Conservation (phyloP, 352 stramenopile species). For the Aphanomyces euteiches region DNA sequence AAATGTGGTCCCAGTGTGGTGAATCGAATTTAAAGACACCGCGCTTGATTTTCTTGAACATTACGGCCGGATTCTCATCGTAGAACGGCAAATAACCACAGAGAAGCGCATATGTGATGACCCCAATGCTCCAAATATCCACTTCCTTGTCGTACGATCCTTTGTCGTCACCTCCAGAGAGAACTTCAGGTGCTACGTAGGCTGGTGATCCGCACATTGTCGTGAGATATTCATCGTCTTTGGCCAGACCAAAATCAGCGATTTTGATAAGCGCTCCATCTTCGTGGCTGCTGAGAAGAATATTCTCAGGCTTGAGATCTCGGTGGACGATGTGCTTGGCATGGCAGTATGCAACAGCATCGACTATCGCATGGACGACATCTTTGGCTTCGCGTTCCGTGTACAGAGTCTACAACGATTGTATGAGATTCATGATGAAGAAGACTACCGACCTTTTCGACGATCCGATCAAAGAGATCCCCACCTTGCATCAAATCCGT, state of each 20-base stretch:
- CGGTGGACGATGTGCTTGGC: conserved; percentile 76
- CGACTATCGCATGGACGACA: conserved; percentile 66
- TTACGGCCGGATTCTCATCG: conserved; percentile 51
- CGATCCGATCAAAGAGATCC: conserved; percentile 84
- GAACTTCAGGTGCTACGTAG: conserved; percentile 80
- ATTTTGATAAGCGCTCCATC: conserved; percentile 76
- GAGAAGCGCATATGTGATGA: conserved; percentile 80
- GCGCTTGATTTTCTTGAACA: conserved; percentile 73
- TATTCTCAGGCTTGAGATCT: conserved; percentile 88
- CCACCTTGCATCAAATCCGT: conserved; percentile 92
- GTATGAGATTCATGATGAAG: not conserved
- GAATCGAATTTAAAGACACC: conserved; percentile 52
- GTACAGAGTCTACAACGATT: conserved; percentile 54
- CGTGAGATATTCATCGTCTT: conserved; percentile 49
- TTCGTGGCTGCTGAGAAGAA: conserved; percentile 66
- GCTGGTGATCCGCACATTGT: conserved; percentile 83
- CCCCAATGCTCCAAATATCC: conserved; percentile 77
- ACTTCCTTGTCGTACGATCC: conserved; percentile 58
- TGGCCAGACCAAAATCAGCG: conserved; percentile 80
- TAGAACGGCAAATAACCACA: conserved; percentile 70
- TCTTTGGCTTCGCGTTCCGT: conserved; percentile 69
- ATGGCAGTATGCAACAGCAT: conserved; percentile 75
- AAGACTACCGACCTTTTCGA: conserved; percentile 48
- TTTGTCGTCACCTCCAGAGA: conserved; percentile 39
- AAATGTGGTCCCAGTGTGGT: conserved; percentile 82